Conservation (phyloP, 2,329 filamentous ascomycete genomes). For the Tolypocladium tundrense region DNA sequence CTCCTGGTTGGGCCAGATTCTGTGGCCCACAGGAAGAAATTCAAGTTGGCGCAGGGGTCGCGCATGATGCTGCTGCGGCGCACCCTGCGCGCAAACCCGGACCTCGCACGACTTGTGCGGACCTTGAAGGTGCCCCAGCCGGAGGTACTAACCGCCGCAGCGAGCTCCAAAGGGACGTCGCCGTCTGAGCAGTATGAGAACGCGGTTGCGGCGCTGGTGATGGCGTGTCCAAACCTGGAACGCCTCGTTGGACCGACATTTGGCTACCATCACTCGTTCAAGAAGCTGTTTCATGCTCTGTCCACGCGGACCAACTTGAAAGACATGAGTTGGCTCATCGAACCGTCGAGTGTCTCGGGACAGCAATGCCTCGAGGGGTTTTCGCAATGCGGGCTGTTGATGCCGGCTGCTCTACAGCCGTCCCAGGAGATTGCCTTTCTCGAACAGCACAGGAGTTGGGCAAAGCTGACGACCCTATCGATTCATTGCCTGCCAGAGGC, state of each 20-base stretch:
- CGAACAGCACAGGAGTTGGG: conserved; percentile 44
- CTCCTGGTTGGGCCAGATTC: conserved; percentile 49
- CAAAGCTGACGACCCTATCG: conserved; percentile 42
- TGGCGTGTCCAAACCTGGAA: conserved; percentile 57
- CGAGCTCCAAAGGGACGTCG: conserved; percentile 15
- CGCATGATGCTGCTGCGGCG: conserved; percentile 47
- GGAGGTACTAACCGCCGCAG: conserved; percentile 24
- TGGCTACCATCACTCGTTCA: conserved; percentile 45
- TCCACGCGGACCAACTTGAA: conserved; percentile 44
- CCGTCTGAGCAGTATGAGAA: conserved; percentile 42
- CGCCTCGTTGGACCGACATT: conserved; percentile 43
- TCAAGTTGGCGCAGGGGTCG: conserved; percentile 40
- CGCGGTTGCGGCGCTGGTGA: conserved; percentile 48
- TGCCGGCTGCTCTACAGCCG: conserved; percentile 16
- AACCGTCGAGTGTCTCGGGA: conserved; percentile 18
- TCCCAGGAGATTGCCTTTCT: conserved; percentile 34
- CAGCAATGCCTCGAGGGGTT: conserved; percentile 16
- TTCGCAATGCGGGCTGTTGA: conserved; percentile 16
- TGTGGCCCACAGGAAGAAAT: conserved; percentile 43
- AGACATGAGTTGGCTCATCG: conserved; percentile 50
- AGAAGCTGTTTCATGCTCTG: conserved; percentile 47
- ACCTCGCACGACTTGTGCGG: conserved; percentile 44
- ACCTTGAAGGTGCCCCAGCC: conserved; percentile 43
- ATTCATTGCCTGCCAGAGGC: conserved; percentile 50
- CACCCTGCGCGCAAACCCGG: conserved; percentile 42